These are phyloP conservation scores for Phytophthora citricola DNA, from an alignment of 352 stramenopile species.

Conservation along the genomic window DNA sequence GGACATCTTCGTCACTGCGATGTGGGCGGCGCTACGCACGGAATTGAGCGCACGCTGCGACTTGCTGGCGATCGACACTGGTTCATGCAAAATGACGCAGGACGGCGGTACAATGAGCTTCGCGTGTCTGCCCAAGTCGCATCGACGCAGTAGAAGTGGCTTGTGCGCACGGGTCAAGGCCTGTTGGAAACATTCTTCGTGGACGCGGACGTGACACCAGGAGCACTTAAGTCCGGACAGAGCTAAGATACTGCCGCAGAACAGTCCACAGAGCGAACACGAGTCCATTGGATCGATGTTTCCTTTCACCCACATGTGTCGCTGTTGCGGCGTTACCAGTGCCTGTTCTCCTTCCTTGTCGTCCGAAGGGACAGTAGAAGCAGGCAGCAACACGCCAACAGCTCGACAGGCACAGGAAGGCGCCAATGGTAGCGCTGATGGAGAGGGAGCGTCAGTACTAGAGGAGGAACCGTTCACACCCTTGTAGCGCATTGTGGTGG, in stretches of 20 bases:
- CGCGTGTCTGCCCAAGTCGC: slow-evolving; percentile 72
- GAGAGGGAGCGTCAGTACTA: not conserved
- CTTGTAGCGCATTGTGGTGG: slow-evolving; percentile 56
- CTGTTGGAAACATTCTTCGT: slow-evolving; percentile 79
- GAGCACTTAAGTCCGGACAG: slow-evolving; percentile 83
- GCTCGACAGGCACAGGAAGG: slow-evolving; percentile 33
- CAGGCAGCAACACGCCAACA: slow-evolving; percentile 20
- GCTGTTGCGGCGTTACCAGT: slow-evolving; percentile 32
- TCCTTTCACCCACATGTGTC: slow-evolving; percentile 81
- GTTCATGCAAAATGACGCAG: slow-evolving; percentile 56
- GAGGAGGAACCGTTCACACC: slow-evolving; percentile 20
- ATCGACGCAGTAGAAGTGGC: slow-evolving; percentile 53
- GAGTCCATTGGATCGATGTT: slow-evolving; percentile 88
- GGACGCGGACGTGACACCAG: slow-evolving; percentile 83
- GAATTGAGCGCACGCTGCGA: slow-evolving; percentile 75
- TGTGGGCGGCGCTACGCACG: slow-evolving; percentile 67
- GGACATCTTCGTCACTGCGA: slow-evolving; percentile 78
- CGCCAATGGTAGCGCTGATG: not conserved
- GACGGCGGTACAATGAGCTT: slow-evolving; percentile 73
- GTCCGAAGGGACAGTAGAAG: slow-evolving; percentile 25
- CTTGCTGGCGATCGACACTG: slow-evolving; percentile 46
- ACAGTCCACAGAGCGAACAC: slow-evolving; percentile 78
- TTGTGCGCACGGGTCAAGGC: slow-evolving; percentile 38
- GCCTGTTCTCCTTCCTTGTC: slow-evolving; percentile 11
- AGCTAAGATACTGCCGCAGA: slow-evolving; percentile 84